These are phyloP conservation scores for Breynia disticha DNA, from an alignment of 441 rosid species.

Conservation along the genomic window DNA sequence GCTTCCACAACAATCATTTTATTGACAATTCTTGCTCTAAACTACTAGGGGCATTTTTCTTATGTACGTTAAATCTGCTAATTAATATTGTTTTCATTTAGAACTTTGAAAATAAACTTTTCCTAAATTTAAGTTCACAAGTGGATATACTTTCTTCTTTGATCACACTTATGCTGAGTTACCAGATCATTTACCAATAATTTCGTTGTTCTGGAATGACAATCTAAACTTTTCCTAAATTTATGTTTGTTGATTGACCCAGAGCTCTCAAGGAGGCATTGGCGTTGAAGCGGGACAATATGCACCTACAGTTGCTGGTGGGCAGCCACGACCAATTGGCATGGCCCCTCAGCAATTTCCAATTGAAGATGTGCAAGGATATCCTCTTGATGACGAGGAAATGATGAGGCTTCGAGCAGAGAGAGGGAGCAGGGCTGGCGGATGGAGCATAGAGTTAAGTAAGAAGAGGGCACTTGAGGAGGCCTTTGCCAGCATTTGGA, in stretches of 20 bases:
- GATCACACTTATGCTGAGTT: no score
- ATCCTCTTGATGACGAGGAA: conserved; percentile 54
- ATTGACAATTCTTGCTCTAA: no score
- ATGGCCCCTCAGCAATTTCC: conserved; percentile 71
- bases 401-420: conserved; percentile 61
- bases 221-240: background rate
- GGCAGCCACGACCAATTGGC: conserved; percentile 77
- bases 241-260: conserved; percentile 13
- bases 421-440: conserved; percentile 73
- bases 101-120: no score
- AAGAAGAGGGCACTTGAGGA: conserved; percentile 78
- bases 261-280: conserved; percentile 37
- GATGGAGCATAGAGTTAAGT: conserved; percentile 70
- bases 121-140: no score
- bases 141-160: no score
- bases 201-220: no score
- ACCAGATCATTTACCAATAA: no score
- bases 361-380: conserved; percentile 48
- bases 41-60: no score
- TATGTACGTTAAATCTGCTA: no score
- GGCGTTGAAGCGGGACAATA: conserved; percentile 34
- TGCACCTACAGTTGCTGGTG: conserved; percentile 53
- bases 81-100: no score
- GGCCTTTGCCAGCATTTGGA: conserved; percentile 77
- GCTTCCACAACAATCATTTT: no score